These are phyloP conservation scores for Thamnidium elegans DNA, from an alignment of 192 early-diverging fungal genomes.

Conservation along the genomic window DNA sequence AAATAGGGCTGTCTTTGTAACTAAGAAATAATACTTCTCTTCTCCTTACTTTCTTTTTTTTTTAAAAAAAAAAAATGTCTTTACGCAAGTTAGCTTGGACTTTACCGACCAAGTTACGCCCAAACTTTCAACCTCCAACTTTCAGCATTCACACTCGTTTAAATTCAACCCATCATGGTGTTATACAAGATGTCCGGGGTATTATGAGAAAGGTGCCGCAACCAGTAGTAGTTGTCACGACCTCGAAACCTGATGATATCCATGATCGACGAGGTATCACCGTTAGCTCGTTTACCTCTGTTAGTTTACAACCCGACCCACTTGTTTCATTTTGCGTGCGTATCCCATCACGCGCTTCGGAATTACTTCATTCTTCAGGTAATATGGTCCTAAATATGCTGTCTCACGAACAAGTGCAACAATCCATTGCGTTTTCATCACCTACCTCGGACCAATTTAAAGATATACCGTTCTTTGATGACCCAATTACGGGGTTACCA, in stretches of 20 bases:
- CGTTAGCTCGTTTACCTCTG: slow-evolving; percentile 63
- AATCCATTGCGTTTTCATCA: slow-evolving; percentile 60
- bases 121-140: no score
- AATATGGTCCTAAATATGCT: slow-evolving; percentile 62
- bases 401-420: slow-evolving; percentile 49
- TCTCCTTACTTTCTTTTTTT: no score
- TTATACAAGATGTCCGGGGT: slow-evolving; percentile 37
- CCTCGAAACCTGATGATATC: slow-evolving; percentile 32
- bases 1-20: no score
- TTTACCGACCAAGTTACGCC: no score
- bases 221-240: slow-evolving; percentile 57
- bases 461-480: slow-evolving; percentile 37
- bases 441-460: slow-evolving; percentile 50
- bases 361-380: slow-evolving; percentile 44
- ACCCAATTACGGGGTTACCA: slow-evolving; percentile 46
- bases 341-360: slow-evolving; percentile 58
- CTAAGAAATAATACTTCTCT: no score
- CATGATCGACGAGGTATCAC: slow-evolving; percentile 56
- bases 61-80: no score
- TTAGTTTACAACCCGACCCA: slow-evolving; percentile 57
- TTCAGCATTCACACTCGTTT: no score
- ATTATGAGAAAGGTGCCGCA: slow-evolving; percentile 64
- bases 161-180: not conserved
- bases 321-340: slow-evolving; percentile 61
- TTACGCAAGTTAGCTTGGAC: no score